Percentiles rank a stretch among this genome's conserved stretches.
Conservation (phyloP, 495 filamentous ascomycete genomes). For the Penicillium malachiteum region DNA sequence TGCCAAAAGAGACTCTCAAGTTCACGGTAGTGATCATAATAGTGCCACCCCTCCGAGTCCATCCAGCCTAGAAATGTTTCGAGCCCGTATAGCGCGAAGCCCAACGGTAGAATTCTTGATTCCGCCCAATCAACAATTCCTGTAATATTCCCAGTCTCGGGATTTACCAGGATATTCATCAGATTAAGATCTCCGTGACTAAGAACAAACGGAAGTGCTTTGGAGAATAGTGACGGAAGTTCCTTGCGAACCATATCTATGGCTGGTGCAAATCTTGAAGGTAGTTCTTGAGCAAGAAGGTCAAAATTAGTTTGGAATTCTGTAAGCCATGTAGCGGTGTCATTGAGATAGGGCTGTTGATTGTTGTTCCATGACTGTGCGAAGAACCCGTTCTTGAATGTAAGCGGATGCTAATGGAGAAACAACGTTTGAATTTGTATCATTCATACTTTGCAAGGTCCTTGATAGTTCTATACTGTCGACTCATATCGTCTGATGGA, state of each 20-base stretch:
- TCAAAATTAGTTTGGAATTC: constrained; percentile 15
- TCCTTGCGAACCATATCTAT: constrained; percentile 15
- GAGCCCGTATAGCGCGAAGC: constrained; percentile 41
- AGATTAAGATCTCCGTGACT: constrained; percentile 47
- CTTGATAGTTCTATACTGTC: constrained; percentile 10
- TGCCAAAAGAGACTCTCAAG: constrained; percentile 25
- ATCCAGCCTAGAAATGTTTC: constrained; percentile 40
- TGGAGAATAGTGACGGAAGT: constrained; percentile 30
- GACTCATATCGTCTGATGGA: constrained; percentile 10
- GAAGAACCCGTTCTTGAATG: constrained; percentile 15
- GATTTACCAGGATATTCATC: constrained; percentile 46
- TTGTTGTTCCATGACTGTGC: constrained; percentile 15
- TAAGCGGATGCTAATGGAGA: not conserved
- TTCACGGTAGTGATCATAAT: constrained; percentile 19
- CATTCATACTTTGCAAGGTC: constrained; percentile 13
- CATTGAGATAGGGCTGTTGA: constrained; percentile 7
- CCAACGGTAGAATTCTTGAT: constrained; percentile 43
- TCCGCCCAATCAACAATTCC: constrained; percentile 50
- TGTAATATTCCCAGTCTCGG: constrained; percentile 37
- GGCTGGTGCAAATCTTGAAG: constrained; percentile 13
- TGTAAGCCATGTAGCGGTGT: constrained; percentile 8
- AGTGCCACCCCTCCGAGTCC: constrained; percentile 38
- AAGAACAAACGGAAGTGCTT: constrained; percentile 40
- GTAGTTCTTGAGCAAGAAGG: constrained; percentile 15
- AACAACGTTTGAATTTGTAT: too few relatives aligned